These are phyloP conservation scores for Decorospora gaudefroyi DNA, from an alignment of 2,329 filamentous ascomycete species.

Conservation along the genomic window DNA sequence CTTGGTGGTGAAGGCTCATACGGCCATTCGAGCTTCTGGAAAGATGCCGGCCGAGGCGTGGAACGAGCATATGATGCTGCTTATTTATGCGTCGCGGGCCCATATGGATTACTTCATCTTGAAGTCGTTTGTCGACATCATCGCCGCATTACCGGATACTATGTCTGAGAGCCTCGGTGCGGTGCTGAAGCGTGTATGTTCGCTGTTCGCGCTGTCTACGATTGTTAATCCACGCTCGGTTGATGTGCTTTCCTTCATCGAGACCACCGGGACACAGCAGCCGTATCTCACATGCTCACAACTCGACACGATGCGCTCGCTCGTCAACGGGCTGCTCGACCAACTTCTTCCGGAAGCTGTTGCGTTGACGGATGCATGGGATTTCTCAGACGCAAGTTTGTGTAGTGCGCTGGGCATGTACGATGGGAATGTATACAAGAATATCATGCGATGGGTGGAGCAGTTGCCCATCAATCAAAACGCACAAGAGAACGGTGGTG, in stretches of 20 bases:
- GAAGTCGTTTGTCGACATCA: conserved; percentile 16
- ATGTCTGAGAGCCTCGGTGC: conserved; percentile 12
- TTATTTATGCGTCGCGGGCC: conserved; percentile 29
- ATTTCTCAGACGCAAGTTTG: conserved; percentile 56
- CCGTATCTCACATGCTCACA: conserved; percentile 15
- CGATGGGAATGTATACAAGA: conserved; percentile 58
- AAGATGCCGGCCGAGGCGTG: conserved; percentile 24
- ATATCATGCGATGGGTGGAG: conserved; percentile 45
- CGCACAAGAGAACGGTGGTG: neutral
- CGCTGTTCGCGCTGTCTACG: conserved; percentile 53
- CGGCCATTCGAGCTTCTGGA: conserved; percentile 3
- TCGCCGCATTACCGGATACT: conserved; percentile 4
- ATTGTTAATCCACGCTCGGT: conserved; percentile 40
- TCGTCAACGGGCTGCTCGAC: conserved; percentile 45
- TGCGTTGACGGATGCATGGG: conserved; percentile 56
- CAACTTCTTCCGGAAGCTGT: conserved; percentile 55
- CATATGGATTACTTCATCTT: conserved; percentile 39
- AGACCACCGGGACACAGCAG: conserved; percentile 8
- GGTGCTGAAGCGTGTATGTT: conserved; percentile 42
- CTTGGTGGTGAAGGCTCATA: conserved; percentile 14
- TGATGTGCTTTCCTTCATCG: conserved; percentile 34
- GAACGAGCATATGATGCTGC: conserved; percentile 36
- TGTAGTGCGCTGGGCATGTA: conserved; percentile 56
- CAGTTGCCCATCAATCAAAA: conserved; percentile 33
- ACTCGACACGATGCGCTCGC: conserved; percentile 48